These are phyloP conservation scores for Amanita polypyramis DNA, from an alignment of 768 basidiomycete species.

Conservation along the genomic window DNA sequence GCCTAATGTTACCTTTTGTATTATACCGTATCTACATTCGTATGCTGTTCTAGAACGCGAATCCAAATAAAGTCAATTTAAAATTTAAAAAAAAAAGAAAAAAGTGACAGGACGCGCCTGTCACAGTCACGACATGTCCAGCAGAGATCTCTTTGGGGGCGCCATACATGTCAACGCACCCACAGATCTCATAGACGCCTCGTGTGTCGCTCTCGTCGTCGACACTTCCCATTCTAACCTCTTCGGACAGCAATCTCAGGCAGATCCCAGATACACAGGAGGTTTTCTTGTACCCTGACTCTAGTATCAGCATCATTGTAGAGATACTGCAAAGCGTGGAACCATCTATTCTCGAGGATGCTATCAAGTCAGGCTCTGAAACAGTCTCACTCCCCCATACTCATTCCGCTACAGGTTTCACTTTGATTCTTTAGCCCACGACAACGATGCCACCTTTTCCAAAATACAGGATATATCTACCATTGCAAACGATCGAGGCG, in stretches of 20 bases:
- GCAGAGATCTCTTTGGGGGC: slow-evolving; percentile 71
- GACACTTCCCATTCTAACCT: neutral
- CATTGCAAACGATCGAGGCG: slow-evolving; percentile 30
- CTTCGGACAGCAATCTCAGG: slow-evolving; percentile 27
- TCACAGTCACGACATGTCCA: slow-evolving; percentile 11
- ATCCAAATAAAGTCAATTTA: too few relatives aligned
- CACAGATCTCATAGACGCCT: slow-evolving; percentile 61
- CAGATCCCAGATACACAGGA: slow-evolving; percentile 95
- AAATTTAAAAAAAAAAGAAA: too few relatives aligned
- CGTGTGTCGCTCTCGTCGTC: slow-evolving; percentile 43
- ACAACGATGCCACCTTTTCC: slow-evolving; percentile 61
- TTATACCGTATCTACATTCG: too few relatives aligned
- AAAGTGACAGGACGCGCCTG: slow-evolving; percentile 18
- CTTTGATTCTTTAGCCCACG: slow-evolving; percentile 83
- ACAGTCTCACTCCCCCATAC: neutral
- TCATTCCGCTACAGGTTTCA: slow-evolving; percentile 55
- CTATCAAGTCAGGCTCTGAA: slow-evolving; percentile 28
- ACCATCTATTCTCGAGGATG: slow-evolving; percentile 40
- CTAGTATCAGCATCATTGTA: slow-evolving; percentile 65
- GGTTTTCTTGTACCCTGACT: slow-evolving; percentile 69
- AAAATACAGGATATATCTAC: slow-evolving; percentile 32
- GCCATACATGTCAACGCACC: slow-evolving; percentile 63
- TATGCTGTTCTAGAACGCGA: too few relatives aligned
- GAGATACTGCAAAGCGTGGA: slow-evolving; percentile 77
- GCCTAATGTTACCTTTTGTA: too few relatives aligned